Evolutionary conservation across 2,329 filamentous ascomycete species (phyloP).

Genomic region (Ascochyta clinopodiicola): DNA sequence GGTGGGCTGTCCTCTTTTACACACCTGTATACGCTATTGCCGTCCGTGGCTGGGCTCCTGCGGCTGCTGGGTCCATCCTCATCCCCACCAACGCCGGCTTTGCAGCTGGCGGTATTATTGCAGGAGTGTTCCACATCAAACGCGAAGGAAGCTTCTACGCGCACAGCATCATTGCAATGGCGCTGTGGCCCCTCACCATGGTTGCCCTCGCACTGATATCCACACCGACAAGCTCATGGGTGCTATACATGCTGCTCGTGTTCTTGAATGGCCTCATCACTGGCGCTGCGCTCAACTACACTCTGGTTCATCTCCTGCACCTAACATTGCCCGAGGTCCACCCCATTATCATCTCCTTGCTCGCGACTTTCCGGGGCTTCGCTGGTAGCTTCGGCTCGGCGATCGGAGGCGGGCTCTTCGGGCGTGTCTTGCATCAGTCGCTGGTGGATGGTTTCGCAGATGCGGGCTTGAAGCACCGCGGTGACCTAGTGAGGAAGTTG

Average conservation of each 20-base stretch:
- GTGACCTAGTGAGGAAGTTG: slow-evolving; percentile 60
- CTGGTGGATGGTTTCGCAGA: slow-evolving; percentile 65
- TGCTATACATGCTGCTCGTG: slow-evolving; percentile 65
- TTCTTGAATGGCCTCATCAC: slow-evolving; percentile 76
- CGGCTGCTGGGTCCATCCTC: slow-evolving; percentile 75
- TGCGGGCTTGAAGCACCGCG: slow-evolving; percentile 47
- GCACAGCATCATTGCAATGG: slow-evolving; percentile 65
- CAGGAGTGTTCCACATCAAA: slow-evolving; percentile 78
- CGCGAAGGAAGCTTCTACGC: slow-evolving; percentile 76
- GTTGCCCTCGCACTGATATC: slow-evolving; percentile 64
- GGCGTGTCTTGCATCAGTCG: slow-evolving; percentile 62
- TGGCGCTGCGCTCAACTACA: slow-evolving; percentile 79
- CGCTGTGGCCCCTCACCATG: slow-evolving; percentile 67
- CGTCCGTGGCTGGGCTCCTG: slow-evolving; percentile 72
- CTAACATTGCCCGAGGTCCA: slow-evolving; percentile 70
- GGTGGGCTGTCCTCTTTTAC: slow-evolving; percentile 83
- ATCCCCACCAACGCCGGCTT: slow-evolving; percentile 85
- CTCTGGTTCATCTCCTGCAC: slow-evolving; percentile 79
- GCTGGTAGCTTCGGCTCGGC: slow-evolving; percentile 81
- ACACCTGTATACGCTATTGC: slow-evolving; percentile 80
- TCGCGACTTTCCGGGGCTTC: slow-evolving; percentile 82
- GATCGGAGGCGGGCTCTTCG: slow-evolving; percentile 78
- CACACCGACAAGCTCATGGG: slow-evolving; percentile 58
- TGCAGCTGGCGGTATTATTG: slow-evolving; percentile 73
- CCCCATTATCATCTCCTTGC: slow-evolving; percentile 76